These are phyloP conservation scores for Phytophthora ramorum DNA, from an alignment of 352 stramenopile genomes.

Conservation along the genomic window DNA sequence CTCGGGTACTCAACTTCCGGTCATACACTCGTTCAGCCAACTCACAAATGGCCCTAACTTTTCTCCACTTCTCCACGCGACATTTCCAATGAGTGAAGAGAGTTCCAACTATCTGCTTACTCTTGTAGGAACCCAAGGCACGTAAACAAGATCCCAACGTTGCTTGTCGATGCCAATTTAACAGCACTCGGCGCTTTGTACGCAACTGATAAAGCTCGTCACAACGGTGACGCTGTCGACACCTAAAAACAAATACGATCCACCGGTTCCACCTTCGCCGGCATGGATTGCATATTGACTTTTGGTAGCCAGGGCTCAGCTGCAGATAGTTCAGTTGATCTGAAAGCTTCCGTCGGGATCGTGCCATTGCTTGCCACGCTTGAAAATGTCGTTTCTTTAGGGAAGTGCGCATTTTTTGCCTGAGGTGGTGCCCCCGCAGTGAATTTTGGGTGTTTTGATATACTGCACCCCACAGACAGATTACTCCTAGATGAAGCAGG, in stretches of 20 bases:
- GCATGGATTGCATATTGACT: slow-evolving; percentile 37
- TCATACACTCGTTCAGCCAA: slow-evolving; percentile 29
- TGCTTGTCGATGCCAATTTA: slow-evolving; percentile 23
- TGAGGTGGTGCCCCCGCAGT: slow-evolving; percentile 24
- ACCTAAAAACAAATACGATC: slow-evolving; percentile 17
- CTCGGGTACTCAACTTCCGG: slow-evolving; percentile 24
- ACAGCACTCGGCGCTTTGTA: slow-evolving; percentile 21
- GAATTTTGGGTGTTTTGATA: slow-evolving; percentile 29
- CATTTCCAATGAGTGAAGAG: slow-evolving; percentile 34
- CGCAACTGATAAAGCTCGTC: slow-evolving; percentile 7
- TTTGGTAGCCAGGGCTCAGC: slow-evolving; percentile 14
- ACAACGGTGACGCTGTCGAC: slow-evolving; percentile 13
- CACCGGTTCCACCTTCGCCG: slow-evolving; percentile 41
- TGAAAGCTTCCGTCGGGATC: slow-evolving; percentile 1
- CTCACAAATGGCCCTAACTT: slow-evolving; percentile 22
- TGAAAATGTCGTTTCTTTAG: slow-evolving; percentile 36
- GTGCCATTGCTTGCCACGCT: slow-evolving; percentile 20
- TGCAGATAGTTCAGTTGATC: slow-evolving; percentile 9
- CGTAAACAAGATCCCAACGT: slow-evolving; percentile 10
- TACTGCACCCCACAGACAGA: slow-evolving; percentile 29
- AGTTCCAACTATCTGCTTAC: not conserved
- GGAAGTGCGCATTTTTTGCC: slow-evolving; percentile 24
- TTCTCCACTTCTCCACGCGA: slow-evolving; percentile 35
- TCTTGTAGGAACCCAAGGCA: not conserved
- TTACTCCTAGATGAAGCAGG: slow-evolving; percentile 34